Evolutionary conservation across 441 rosid species (phyloP), one percentile per base, ranked within the genome.

Genomic region (Pelargonium myrrhifolium): DNA sequence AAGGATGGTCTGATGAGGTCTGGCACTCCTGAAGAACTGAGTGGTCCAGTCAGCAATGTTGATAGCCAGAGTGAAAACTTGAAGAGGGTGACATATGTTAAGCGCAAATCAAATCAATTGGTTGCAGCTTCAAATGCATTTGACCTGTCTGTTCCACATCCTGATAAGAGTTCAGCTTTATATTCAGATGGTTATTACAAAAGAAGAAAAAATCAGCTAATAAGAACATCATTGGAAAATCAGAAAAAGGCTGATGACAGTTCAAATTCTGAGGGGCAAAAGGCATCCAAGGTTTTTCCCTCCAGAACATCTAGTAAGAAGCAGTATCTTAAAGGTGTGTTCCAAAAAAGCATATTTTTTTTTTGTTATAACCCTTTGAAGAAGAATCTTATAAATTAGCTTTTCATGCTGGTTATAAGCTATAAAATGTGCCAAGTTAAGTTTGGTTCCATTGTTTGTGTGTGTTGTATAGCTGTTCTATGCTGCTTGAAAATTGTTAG

Each of bases 91-190:
- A 83, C 81, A 66, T 89, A 88, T 74, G 81, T 93, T 72, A 89
- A 93, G 77, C 80, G 81, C 70, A 88, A 87, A 80, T 87, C 90
- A 73, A 87, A 92, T 86, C 96, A 86, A 79, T 79, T 91, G 83
- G 84, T 89, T 80, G 94, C 96, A 42, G 74, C 95, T 75, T 82
- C 87, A 70, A 83, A 78, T 80, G 70, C 65, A 20, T 59, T 22
- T 65, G 70, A 65, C 20, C 66, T 64, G 51, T 68, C 84, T 26
- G 64, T 73, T 64, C 80, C 72, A 40, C 71, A 68, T 76, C 75
- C 79, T 60, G 68, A 76, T 70, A 76, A 67, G 74, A 80, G 65
- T 58, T 82, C 78, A 66, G 51, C 79, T 66, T 58, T 74, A 43
- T 49, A 83, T 55, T 77, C 89, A 31, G 92, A 87, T 80, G 78